Evolutionary conservation across 768 basidiomycete species (phyloP), one percentile per base, ranked within the genome.

Genomic region (Pleurotus salmoneostramineus): DNA sequence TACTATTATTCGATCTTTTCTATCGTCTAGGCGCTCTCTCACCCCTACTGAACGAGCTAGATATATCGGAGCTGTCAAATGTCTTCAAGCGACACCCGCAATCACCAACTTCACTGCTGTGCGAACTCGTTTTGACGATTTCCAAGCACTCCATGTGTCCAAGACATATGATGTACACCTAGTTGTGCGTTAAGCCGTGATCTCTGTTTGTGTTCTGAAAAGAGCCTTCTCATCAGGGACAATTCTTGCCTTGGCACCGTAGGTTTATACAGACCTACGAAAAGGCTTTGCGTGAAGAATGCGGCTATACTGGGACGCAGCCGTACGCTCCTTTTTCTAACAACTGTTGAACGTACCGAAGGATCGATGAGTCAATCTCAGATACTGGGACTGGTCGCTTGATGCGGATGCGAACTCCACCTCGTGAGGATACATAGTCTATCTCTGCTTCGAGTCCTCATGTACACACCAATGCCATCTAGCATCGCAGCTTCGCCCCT

Each of bases 311-410:
- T 15, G 74, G 74, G 1, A 62, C 71, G 2, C 57, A 64, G 37
- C 72, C 75, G 73, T 75, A 62, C 58, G 66, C 64, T 31, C 37
- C 37, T 3, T 40, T n/a, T 40, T 40, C n/a, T 27, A 27, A 27
- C 21, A 27, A 27, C 21, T 21, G 50, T 42, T 2, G 33, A 34
- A 14, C 6, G 7, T n/a, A 17, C 4, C 33, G 34, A 46, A 11
- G 15, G 14, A 46, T n/a, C 12, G 7, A 17, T 15, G 15, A 10
- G 45, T n/a, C 15, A 2, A 40, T 27, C 21, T 4, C 40, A 77
- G 75, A 6, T 77, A 75, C 42, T 78, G 75, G 75, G 69, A 77
- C 50, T 76, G 74, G 74, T 71, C 71, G 3, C 64, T 60, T 27
- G 76, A 77, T 55, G 65, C 68, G 0, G 71, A 72, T 50, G 61